Evolutionary conservation across 306 rosid genomes (phyloP).

Genomic region (Hylodesmum podocarpum): DNA sequence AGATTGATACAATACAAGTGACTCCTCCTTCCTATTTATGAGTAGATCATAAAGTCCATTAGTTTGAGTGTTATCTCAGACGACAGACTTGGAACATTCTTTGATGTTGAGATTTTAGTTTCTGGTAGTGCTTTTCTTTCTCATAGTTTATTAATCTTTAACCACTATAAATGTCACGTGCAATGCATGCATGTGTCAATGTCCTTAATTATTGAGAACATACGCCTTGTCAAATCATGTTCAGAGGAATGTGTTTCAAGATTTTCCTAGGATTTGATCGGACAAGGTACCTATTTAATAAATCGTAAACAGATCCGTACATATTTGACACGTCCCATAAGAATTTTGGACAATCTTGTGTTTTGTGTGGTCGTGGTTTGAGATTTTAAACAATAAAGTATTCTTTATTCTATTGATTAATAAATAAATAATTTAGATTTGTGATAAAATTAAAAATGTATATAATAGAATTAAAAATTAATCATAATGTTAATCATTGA

Average conservation of each 20-base stretch:
- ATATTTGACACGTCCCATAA: background rate
- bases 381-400: no score
- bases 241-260: no score
- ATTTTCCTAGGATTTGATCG: background rate
- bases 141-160: background rate
- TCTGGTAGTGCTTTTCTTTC: constrained; percentile 17
- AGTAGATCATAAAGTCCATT: constrained; percentile 35
- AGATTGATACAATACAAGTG: constrained; percentile 33
- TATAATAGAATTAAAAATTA: no score
- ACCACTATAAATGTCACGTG: background rate
- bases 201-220: background rate
- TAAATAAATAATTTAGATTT: no score
- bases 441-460: no score
- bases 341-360: background rate
- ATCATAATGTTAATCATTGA: no score
- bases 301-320: background rate
- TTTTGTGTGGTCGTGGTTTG: no score
- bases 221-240: no score
- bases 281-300: no score
- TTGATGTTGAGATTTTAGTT: constrained; percentile 37
- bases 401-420: no score
- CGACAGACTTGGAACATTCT: constrained; percentile 43
- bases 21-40: constrained; percentile 16
- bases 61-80: constrained; percentile 41
- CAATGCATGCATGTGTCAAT: background rate